Percentiles rank a stretch among this genome's conserved stretches.
These are phyloP conservation scores for Aspergillus ibericus DNA, from an alignment of 2,329 filamentous ascomycete species.

Conservation along the genomic window DNA sequence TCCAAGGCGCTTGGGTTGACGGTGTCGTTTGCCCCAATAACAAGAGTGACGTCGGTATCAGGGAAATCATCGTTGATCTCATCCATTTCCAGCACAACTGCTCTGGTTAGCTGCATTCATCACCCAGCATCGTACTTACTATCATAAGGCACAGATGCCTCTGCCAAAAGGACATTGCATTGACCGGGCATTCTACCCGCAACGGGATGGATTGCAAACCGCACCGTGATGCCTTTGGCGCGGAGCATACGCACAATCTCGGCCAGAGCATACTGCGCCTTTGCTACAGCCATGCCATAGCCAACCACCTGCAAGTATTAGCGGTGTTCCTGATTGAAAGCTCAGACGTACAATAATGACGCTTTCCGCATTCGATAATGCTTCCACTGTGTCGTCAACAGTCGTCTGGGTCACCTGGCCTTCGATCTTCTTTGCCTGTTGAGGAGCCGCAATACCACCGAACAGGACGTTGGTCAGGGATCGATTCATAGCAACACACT, in stretches of 20 bases:
- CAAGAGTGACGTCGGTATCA: constrained; percentile 81
- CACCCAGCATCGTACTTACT: constrained; percentile 43
- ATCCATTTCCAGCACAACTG: constrained; percentile 85
- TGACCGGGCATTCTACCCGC: constrained; percentile 91
- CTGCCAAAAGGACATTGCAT: constrained; percentile 86
- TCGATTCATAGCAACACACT: constrained; percentile 86
- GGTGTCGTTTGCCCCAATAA: constrained; percentile 90
- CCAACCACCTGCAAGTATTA: constrained; percentile 61
- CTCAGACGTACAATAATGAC: constrained; percentile 67
- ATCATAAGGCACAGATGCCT: constrained; percentile 85
- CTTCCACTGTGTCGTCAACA: constrained; percentile 77
- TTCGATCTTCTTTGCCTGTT: constrained; percentile 67
- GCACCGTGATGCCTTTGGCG: constrained; percentile 74
- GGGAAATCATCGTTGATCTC: constrained; percentile 92
- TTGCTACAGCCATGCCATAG: constrained; percentile 92
- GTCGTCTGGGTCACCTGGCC: constrained; percentile 76
- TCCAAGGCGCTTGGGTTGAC: constrained; percentile 89
- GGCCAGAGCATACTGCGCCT: constrained; percentile 86
- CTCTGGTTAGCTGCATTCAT: constrained; percentile 15
- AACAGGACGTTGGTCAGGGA: constrained; percentile 88
- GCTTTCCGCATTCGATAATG: constrained; percentile 71
- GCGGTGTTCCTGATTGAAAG: neutral
- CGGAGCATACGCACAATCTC: constrained; percentile 75
- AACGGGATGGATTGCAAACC: constrained; percentile 87
- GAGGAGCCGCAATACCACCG: constrained; percentile 70